A percentile compares a stretch with the other conserved stretches of the same genome.
Conservation (phyloP, 257 asterid species). For the Dorcoceras hygrometricum region DNA sequence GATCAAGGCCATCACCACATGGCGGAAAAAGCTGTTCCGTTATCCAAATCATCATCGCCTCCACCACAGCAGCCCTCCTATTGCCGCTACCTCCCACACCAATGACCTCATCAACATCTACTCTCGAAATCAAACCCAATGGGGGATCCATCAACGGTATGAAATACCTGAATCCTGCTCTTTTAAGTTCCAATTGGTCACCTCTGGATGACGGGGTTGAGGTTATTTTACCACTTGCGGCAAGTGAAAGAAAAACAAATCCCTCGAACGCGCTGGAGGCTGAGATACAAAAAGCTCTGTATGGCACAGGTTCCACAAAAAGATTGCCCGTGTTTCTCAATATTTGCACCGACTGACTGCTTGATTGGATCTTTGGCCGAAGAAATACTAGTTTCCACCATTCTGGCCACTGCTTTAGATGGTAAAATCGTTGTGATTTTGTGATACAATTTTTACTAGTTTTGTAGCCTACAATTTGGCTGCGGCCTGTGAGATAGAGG, state of each 20-base stretch:
- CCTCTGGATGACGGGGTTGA: too few relatives aligned
- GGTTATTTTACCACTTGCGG: too few relatives aligned
- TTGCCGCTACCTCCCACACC: conserved; percentile 22
- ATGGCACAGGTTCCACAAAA: too few relatives aligned
- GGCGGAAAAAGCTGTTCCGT: conserved; percentile 39
- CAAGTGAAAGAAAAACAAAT: too few relatives aligned
- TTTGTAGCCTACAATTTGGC: neutral
- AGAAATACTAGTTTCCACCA: conserved; percentile 10
- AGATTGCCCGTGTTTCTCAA: too few relatives aligned
- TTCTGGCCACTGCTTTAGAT: conserved; percentile 8
- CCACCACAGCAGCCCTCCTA: conserved; percentile 21
- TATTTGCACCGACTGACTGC: conserved; percentile 35
- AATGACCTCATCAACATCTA: conserved; percentile 28
- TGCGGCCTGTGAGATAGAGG: conserved; percentile 10
- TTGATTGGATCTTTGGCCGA: conserved; percentile 17
- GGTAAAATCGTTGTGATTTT: neutral
- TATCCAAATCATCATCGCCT: conserved; percentile 34
- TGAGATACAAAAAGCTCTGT: too few relatives aligned
- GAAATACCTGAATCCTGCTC: too few relatives aligned
- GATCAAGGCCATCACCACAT: conserved; percentile 40
- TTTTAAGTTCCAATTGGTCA: too few relatives aligned
- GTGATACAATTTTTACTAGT: neutral
- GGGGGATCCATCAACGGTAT: conserved; percentile 22
- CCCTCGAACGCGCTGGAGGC: too few relatives aligned
- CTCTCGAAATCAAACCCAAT: conserved; percentile 23